These are phyloP conservation scores for Mallotus japonicus DNA, from an alignment of 441 rosid species.

Conservation along the genomic window DNA sequence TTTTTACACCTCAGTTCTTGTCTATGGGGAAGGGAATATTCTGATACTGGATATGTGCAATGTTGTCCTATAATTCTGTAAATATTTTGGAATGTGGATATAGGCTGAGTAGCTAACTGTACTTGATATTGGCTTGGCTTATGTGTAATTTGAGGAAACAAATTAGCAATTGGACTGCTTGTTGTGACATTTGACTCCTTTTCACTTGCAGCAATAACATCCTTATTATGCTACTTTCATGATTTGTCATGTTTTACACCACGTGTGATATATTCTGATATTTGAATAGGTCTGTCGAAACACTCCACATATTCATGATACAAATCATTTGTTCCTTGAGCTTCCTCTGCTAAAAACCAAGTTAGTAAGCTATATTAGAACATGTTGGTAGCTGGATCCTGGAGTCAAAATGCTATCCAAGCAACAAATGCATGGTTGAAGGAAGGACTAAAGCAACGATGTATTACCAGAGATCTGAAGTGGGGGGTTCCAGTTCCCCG, in stretches of 20 bases:
- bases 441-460: conserved; percentile 81
- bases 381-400: conserved; percentile 70
- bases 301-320: conserved; percentile 69
- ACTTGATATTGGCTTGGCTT: not conserved
- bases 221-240: not conserved
- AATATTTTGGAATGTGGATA: not conserved
- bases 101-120: not conserved
- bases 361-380: conserved; percentile 60
- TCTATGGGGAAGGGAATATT: not conserved
- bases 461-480: conserved; percentile 95
- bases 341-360: conserved; percentile 75
- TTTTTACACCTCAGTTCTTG: not conserved
- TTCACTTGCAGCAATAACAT: not conserved
- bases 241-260: not conserved
- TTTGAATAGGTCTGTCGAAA: conserved; percentile 59
- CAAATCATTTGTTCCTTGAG: conserved; percentile 91
- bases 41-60: not conserved
- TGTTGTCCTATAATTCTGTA: not conserved
- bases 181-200: not conserved
- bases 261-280: conserved; percentile 4
- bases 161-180: not conserved
- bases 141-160: not conserved
- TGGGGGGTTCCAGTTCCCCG: conserved; percentile 99
- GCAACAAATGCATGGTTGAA: conserved; percentile 86
- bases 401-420: conserved; percentile 98